Evolutionary conservation across 768 basidiomycete genomes (phyloP).

Genomic region (Naganishia randhawae): DNA sequence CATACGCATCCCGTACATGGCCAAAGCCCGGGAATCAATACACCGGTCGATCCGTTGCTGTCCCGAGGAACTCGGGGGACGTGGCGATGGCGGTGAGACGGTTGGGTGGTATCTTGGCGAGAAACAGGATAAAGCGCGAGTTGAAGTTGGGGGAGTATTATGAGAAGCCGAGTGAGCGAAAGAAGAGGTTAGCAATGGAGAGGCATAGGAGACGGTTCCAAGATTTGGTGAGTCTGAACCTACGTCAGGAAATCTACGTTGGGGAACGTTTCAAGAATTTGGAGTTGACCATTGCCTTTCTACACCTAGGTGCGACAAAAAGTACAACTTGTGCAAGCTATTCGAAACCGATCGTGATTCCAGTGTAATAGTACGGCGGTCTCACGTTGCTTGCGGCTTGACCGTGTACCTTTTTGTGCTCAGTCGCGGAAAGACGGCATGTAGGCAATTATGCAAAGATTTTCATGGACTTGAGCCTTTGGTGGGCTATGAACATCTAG

Average conservation of each 20-base stretch:
- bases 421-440: too few relatives aligned
- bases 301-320: slow-evolving; percentile 37
- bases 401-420: neutral
- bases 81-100: slow-evolving; percentile 14
- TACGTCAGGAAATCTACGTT: neutral
- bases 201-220: slow-evolving; percentile 40
- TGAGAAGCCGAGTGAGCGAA: slow-evolving; percentile 39
- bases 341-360: slow-evolving; percentile 13
- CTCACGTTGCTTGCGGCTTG: too few relatives aligned
- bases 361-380: neutral
- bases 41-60: slow-evolving; percentile 24
- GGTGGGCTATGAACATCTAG: too few relatives aligned
- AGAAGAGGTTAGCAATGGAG: slow-evolving; percentile 33
- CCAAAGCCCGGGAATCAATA: slow-evolving; percentile 23
- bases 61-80: neutral
- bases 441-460: too few relatives aligned
- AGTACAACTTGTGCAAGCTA: slow-evolving; percentile 34
- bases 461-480: too few relatives aligned
- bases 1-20: neutral
- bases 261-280: neutral
- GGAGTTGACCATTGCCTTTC: neutral
- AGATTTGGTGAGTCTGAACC: slow-evolving; percentile 36
- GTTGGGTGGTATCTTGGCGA: slow-evolving; percentile 27
- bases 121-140: slow-evolving; percentile 34
- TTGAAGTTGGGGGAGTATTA: slow-evolving; percentile 33